Evolutionary conservation across 768 basidiomycete genomes (phyloP), one percentile per base, ranked within the genome.

Genomic region (Lanmaoa rubissima): DNA sequence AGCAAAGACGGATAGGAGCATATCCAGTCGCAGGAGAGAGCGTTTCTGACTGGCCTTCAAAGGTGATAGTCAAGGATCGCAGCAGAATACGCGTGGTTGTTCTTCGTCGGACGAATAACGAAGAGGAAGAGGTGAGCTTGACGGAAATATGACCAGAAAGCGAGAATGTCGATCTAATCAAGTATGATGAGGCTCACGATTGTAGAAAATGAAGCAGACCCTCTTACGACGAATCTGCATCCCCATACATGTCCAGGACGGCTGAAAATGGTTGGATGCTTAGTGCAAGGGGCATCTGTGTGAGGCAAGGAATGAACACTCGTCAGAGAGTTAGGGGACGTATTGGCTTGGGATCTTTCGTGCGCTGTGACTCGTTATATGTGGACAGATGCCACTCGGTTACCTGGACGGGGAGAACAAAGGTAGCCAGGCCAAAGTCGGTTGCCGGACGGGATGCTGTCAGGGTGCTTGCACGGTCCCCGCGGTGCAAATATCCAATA

Each of bases 11-110:
- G 32, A 85, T 54, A 10, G 84, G 79, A 14, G 81, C 76, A 68
- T 95, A 95, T 57, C 89, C 84, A 34, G 83, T 80, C 40, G 72
- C 73, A 7, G 82, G 79, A 12, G 86, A 82, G 58, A 87, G 75
- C 24, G 85, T 78, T 69, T 96, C 94, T 19, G 85, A 80, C 71
- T 93, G 91, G 28, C 94, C 94, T 65, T 97, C 94, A 55, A 97
- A 92, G 4, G 83, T 85, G 62, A 97, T 69, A 42, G 77, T 73
- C 39, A 96, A 75, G 2, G 91, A 93, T 59, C 84, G 81, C 19
- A 94, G 79, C 5, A 87, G 67, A 41, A 86, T 67, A 39, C 75
- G 80, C 10, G 78, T 71, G 0, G 84, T 70, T 47, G 76, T 74
- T 54, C 78, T 79, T 52, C 54, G 56, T 57, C 78, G 77, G 57